A percentile compares a stretch with the other conserved stretches of the same genome.
Conservation (phyloP, 305 asterid species). For the Fraxinus nigra region DNA sequence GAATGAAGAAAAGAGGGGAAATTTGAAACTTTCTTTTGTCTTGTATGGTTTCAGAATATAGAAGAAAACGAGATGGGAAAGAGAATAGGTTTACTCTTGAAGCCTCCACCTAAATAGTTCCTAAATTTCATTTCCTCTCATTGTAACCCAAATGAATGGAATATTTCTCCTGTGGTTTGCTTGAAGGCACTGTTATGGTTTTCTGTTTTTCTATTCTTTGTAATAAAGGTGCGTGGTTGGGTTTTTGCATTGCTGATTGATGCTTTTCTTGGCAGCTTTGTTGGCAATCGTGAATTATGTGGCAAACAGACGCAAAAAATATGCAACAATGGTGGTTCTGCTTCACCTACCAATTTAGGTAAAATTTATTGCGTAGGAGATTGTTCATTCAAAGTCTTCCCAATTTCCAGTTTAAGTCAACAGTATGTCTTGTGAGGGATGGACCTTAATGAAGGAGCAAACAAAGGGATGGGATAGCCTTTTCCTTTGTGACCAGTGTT, state of each 20-base stretch:
- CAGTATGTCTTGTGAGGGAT: neutral
- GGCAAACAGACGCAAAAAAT: slow-evolving; percentile 58
- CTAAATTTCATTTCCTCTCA: neutral
- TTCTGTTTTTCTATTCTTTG: neutral
- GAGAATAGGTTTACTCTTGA: slow-evolving; percentile 7
- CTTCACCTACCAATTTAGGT: slow-evolving; percentile 61
- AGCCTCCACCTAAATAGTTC: neutral
- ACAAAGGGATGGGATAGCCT: neutral
- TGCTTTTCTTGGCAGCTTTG: slow-evolving; percentile 58
- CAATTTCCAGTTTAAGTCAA: slow-evolving; percentile 10
- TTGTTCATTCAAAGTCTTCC: neutral
- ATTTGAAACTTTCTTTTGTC: neutral
- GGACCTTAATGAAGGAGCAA: neutral
- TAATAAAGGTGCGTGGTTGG: neutral
- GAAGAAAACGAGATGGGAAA: neutral
- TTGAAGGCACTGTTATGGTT: neutral
- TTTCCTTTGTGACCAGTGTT: neutral
- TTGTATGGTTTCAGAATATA: neutral
- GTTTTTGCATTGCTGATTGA: slow-evolving; percentile 17
- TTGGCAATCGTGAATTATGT: slow-evolving; percentile 89
- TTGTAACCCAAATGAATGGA: slow-evolving; percentile 1
- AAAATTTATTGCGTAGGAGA: slow-evolving; percentile 20
- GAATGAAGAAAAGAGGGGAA: neutral
- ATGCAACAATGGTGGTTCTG: slow-evolving; percentile 60
- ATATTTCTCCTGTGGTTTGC: slow-evolving; percentile 1